Evolutionary conservation across 2,329 filamentous ascomycete genomes (phyloP), one percentile per base, ranked within the genome.

Genomic region (Talaromyces sp.): DNA sequence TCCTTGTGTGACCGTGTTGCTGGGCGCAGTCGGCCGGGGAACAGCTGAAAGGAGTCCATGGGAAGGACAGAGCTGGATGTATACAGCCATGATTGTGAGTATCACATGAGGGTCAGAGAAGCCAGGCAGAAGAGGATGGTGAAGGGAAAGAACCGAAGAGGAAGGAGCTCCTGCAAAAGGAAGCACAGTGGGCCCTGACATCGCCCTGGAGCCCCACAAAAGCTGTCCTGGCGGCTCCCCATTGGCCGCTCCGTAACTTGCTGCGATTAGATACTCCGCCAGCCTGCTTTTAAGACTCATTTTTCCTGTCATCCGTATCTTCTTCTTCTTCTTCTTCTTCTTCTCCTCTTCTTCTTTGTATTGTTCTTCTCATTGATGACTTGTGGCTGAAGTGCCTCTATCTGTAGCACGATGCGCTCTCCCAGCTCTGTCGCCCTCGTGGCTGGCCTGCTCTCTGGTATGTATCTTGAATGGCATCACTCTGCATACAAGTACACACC

Each of bases 391-490:
- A 22, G n/a, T 13, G 17, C 6, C n/a, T 22, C n/a, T 0, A 22
- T 44, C 11, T 11, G 7, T 11, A 47, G 8, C n/a, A 44, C 15
- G 6, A 59, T 62, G 60, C 49, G 51, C 9, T n/a, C 51, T 9
- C 36, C 57, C 44, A 47, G 51, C 36, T 49, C 44, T 15, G 30
- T 60, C 22, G 58, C 58, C 47, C 44, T 63, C 5, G 32, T 60
- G 27, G 49, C 58, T n/a, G 53, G 53, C 49, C 32, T 60, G 30
- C 30, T 60, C 17, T 60, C 54, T 25, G 58, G 61, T 63, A 49
- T 11, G 58, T 59, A 39, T 19, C 28, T 5, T 57, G 7, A 33
- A 33, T 33, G 2, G 13, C 6, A 13, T 8, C 49, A 30, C 22
- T 15, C 25, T 9, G 2, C 2, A 17, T 9, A 17, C 22, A 10